Evolutionary conservation across 2,329 filamentous ascomycete genomes (phyloP).

Genomic region (Fusarium poae): DNA sequence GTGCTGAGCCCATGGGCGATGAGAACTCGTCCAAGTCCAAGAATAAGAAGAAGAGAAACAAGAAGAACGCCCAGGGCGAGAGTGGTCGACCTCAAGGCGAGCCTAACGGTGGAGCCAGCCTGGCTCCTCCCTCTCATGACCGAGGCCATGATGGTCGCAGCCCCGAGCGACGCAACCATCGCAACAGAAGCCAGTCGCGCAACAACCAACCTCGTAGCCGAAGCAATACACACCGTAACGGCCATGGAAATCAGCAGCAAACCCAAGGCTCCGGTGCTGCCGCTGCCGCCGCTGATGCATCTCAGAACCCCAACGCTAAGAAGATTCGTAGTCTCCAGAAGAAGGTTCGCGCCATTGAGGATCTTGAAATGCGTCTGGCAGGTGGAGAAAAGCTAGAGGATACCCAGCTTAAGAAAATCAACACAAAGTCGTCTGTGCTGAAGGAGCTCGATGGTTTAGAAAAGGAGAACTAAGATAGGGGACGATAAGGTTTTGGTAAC

Average conservation of each 20-base stretch:
- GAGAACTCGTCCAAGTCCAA: constrained; percentile 88
- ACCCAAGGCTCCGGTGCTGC: constrained; percentile 60
- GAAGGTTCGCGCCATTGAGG: constrained; percentile 97
- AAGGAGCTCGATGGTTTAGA: constrained; percentile 80
- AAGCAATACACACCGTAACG: constrained; percentile 61
- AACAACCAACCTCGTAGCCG: constrained; percentile 64
- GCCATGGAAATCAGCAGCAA: constrained; percentile 47
- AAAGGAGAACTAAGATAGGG: constrained; percentile 45
- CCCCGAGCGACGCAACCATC: constrained; percentile 70
- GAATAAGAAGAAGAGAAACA: constrained; percentile 98
- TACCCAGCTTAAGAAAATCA: constrained; percentile 98
- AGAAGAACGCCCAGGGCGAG: constrained; percentile 87
- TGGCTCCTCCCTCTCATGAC: constrained; percentile 62
- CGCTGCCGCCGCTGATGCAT: constrained; percentile 64
- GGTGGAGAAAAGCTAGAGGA: constrained; percentile 97
- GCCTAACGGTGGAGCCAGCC: constrained; percentile 61
- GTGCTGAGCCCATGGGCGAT: constrained; percentile 72
- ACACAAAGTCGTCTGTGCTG: constrained; percentile 84
- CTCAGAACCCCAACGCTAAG: constrained; percentile 83
- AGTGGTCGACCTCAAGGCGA: constrained; percentile 67
- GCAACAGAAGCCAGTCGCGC: constrained; percentile 67
- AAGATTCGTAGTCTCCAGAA: constrained; percentile 94
- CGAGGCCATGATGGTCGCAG: constrained; percentile 67
- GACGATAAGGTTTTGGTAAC: not conserved
- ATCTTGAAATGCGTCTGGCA: constrained; percentile 95